A percentile compares a stretch with the other conserved stretches of the same genome.
Evolutionary conservation across 805 yeast genomes (phyloP).

Genomic region (Citeromyces matritensis): DNA sequence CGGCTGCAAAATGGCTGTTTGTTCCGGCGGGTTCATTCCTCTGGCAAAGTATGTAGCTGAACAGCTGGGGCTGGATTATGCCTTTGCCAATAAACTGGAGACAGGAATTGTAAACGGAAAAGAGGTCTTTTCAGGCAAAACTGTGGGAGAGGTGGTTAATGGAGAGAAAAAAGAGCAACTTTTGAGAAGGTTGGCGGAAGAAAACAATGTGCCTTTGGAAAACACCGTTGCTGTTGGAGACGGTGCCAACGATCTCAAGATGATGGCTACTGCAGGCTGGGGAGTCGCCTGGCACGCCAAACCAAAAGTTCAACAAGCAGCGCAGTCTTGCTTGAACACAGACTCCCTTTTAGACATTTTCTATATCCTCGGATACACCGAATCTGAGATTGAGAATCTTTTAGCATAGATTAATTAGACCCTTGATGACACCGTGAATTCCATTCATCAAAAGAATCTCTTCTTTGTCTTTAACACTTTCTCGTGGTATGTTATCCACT

Average conservation of each 20-base stretch:
- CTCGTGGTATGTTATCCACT: conserved; percentile 32
- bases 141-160: conserved; percentile 73
- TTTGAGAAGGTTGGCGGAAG: conserved; percentile 41
- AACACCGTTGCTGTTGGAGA: conserved; percentile 82
- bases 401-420: conserved; percentile 13
- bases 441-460: conserved; percentile 68
- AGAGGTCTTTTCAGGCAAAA: conserved; percentile 52
- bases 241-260: conserved; percentile 89
- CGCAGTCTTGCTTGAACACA: conserved; percentile 73
- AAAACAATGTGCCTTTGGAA: conserved; percentile 32
- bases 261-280: conserved; percentile 86
- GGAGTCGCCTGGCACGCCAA: conserved; percentile 98
- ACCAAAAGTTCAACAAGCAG: conserved; percentile 73
- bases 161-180: conserved; percentile 72
- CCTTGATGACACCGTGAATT: conserved; percentile 64
- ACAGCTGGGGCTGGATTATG: conserved; percentile 64
- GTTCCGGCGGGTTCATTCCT: conserved; percentile 91
- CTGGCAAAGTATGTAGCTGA: conserved; percentile 65
- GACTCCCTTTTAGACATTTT: conserved; percentile 59
- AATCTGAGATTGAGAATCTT: conserved; percentile 29
- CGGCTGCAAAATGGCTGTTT: conserved; percentile 68
- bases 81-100: conserved; percentile 64
- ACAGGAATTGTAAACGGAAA: conserved; percentile 26
- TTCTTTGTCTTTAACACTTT: conserved; percentile 47
- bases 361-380: conserved; percentile 66